Conservation (phyloP, 495 filamentous ascomycete genomes). For the Annulohypoxylon moriforme region DNA sequence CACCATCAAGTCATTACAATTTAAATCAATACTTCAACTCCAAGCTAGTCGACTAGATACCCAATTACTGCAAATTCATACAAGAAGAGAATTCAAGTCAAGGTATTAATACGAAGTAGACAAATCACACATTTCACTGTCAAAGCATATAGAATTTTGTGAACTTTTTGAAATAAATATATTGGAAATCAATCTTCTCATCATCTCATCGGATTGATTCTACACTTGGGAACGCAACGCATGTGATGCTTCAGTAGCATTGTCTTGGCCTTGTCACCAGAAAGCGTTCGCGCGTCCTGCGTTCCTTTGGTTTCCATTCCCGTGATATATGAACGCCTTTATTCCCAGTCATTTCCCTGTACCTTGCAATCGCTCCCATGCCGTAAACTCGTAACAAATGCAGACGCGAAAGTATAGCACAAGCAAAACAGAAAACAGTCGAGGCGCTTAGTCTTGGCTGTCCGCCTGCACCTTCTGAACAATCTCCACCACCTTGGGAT, state of each 20-base stretch:
- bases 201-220: constrained; percentile 10
- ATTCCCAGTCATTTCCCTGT: constrained; percentile 34
- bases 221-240: constrained; percentile 29
- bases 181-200: constrained; percentile 22
- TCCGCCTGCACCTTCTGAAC: constrained; percentile 82
- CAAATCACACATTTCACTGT: too few relatives aligned
- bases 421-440: constrained; percentile 3
- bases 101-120: too few relatives aligned
- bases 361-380: constrained; percentile 41
- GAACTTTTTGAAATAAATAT: constrained; percentile 12
- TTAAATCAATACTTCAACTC: too few relatives aligned
- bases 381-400: constrained; percentile 46
- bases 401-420: constrained; percentile 30
- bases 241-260: constrained; percentile 13
- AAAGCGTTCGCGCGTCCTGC: constrained; percentile 33
- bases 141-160: not conserved
- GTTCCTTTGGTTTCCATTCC: constrained; percentile 32
- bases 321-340: constrained; percentile 41
- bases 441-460: constrained; percentile 47
- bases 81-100: too few relatives aligned
- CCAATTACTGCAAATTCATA: too few relatives aligned
- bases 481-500: constrained; percentile 72
- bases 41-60: too few relatives aligned
- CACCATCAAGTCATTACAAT: not conserved
- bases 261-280: constrained; percentile 29